Percentiles rank a stretch among this genome's conserved stretches.
phyloP scores from a whole-genome alignment of 257 asterid genomes.

The Salvia hispanica region DNA sequence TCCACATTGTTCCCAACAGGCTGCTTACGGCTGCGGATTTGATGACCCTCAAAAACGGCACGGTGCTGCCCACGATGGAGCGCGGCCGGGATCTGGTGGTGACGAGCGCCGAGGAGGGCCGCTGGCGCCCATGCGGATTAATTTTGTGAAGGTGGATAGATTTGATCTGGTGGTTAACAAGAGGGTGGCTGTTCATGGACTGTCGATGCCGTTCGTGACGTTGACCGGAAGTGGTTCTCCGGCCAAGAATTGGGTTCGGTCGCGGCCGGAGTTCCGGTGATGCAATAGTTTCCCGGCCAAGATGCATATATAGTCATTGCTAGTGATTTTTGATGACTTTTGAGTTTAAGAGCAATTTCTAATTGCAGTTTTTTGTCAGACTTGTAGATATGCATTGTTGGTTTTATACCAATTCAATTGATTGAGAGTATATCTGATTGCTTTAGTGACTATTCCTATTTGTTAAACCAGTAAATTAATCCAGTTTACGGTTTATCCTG shows the following conservation, averaged over 20 bases:
- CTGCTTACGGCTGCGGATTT: slow-evolving; percentile 54
- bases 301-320: background rate
- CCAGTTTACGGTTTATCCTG: too few species aligned
- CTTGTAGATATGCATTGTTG: background rate
- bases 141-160: slow-evolving; percentile 53
- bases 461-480: background rate
- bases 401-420: background rate
- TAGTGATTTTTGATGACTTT: background rate
- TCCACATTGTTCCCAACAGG: slow-evolving; percentile 67
- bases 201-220: slow-evolving; percentile 51
- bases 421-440: background rate
- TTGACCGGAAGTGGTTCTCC: slow-evolving; percentile 19
- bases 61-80: slow-evolving; percentile 61
- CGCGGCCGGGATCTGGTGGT: slow-evolving; percentile 59
- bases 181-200: slow-evolving; percentile 72
- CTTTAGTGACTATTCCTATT: background rate
- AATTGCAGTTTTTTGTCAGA: background rate
- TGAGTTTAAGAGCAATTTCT: background rate
- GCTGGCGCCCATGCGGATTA: slow-evolving; percentile 66
- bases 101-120: slow-evolving; percentile 61
- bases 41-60: slow-evolving; percentile 39
- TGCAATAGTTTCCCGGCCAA: background rate
- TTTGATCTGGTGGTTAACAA: slow-evolving; percentile 57
- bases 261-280: background rate
- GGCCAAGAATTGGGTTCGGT: background rate